These are phyloP conservation scores for Laguncularia racemosa DNA, from an alignment of 345 rosid species.

Conservation along the genomic window DNA sequence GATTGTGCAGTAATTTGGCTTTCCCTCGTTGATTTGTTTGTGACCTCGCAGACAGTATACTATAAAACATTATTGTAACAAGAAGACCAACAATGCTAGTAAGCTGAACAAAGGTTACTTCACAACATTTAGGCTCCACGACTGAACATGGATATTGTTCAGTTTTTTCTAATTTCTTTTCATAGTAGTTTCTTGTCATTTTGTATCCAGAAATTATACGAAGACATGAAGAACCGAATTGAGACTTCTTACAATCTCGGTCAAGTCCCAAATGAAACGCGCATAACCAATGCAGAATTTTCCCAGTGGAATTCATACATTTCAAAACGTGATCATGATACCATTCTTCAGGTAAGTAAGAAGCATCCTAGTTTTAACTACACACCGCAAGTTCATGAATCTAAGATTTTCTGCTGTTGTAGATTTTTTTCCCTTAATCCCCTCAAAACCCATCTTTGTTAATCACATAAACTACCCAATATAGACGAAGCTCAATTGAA, in stretches of 20 bases:
- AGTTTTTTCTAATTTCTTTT: neutral
- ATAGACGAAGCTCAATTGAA: too few species aligned
- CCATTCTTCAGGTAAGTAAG: slow-evolving; percentile 49
- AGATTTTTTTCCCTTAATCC: too few species aligned
- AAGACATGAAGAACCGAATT: slow-evolving; percentile 46
- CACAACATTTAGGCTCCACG: too few species aligned
- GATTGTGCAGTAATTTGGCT: too few species aligned
- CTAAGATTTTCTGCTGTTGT: neutral
- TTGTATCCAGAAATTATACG: slow-evolving; percentile 26
- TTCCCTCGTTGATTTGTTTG: too few species aligned
- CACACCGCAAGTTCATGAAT: neutral
- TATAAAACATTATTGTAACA: too few species aligned
- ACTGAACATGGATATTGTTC: too few species aligned
- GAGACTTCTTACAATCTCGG: slow-evolving; percentile 20
- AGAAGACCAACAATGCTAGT: too few species aligned
- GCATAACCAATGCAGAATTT: slow-evolving; percentile 30
- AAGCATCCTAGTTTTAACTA: neutral
- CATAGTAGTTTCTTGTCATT: neutral
- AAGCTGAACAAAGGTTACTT: too few species aligned
- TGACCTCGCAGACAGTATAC: too few species aligned
- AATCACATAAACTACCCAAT: too few species aligned
- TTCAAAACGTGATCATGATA: slow-evolving; percentile 39
- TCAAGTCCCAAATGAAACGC: slow-evolving; percentile 30
- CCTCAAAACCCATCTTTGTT: too few species aligned
- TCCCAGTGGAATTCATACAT: slow-evolving; percentile 44